A percentile compares a stretch with the other conserved stretches of the same genome.
These are phyloP conservation scores for Exophiala calicioides DNA, from an alignment of 2,329 filamentous ascomycete genomes.

Conservation along the genomic window DNA sequence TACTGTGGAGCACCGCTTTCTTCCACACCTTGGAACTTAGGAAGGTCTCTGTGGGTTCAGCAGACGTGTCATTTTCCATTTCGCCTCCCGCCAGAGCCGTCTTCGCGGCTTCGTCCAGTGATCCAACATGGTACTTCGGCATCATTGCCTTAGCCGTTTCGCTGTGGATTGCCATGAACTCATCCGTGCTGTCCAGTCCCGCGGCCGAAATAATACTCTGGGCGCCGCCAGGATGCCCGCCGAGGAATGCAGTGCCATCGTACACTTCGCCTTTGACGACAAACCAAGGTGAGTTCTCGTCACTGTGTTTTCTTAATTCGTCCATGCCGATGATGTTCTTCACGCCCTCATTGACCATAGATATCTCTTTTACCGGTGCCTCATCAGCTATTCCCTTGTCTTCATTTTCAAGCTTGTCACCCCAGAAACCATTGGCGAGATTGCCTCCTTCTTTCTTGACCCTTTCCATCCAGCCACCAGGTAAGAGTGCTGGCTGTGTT, in stretches of 20 bases:
- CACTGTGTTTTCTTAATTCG: constrained; percentile 69
- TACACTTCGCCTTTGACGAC: constrained; percentile 87
- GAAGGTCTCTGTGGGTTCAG: constrained; percentile 61
- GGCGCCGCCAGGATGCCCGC: constrained; percentile 82
- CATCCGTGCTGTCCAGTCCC: constrained; percentile 79
- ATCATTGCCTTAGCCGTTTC: constrained; percentile 93
- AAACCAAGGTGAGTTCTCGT: constrained; percentile 74
- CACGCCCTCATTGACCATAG: constrained; percentile 72
- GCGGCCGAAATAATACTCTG: constrained; percentile 80
- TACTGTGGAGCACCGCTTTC: constrained; percentile 69
- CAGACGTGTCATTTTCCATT: constrained; percentile 43
- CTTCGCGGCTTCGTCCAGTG: constrained; percentile 63
- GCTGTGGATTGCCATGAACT: constrained; percentile 89
- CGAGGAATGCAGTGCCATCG: constrained; percentile 76
- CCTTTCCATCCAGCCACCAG: constrained; percentile 90
- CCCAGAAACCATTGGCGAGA: constrained; percentile 80
- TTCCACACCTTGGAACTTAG: constrained; percentile 72
- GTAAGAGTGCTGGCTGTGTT: constrained; percentile 73
- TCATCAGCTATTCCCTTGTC: constrained; percentile 45
- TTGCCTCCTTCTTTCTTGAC: constrained; percentile 82
- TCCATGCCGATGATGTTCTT: constrained; percentile 66
- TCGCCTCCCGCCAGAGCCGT: constrained; percentile 54
- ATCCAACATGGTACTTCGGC: constrained; percentile 79
- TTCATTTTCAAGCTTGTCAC: constrained; percentile 65
- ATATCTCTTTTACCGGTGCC: constrained; percentile 65